Percentiles rank a stretch among this genome's conserved stretches.
phyloP scores from a whole-genome alignment of 306 rosid genomes.

The Vicia faba region DNA sequence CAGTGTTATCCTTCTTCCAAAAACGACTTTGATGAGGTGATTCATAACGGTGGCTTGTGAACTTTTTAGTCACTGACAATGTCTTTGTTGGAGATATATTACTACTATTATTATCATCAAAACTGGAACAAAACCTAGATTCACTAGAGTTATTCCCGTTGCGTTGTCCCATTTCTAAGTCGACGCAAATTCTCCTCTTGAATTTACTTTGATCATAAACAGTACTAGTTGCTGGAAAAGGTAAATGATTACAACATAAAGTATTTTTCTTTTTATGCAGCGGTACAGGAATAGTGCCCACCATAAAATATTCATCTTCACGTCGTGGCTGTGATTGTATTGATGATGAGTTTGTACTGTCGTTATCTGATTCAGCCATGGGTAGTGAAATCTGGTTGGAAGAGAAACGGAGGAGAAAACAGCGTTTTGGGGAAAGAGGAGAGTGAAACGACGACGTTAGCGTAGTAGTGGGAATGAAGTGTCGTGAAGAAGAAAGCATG shows the following conservation, averaged over 20 bases:
- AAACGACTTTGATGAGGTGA: conserved; percentile 26
- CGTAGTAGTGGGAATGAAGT: background rate
- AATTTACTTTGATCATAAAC: background rate
- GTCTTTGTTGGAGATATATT: no score
- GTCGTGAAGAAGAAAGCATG: background rate
- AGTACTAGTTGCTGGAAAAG: background rate
- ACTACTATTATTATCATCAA: no score
- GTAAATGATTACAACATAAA: background rate
- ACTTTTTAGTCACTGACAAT: background rate
- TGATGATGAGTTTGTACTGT: background rate
- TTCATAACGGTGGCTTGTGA: background rate
- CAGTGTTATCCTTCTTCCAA: conserved; percentile 30
- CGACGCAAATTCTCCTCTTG: conserved; percentile 19
- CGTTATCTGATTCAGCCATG: background rate
- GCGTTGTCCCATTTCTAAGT: background rate
- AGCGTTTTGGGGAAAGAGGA: background rate
- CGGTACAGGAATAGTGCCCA: no score
- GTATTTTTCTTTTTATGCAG: background rate
- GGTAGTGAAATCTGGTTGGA: background rate
- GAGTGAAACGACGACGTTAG: background rate
- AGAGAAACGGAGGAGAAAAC: background rate
- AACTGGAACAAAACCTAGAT: no score
- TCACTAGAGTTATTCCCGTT: no score
- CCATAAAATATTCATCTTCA: background rate
- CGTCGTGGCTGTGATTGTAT: background rate